A percentile compares a stretch with the other conserved stretches of the same genome.
Evolutionary conservation across 1,284 basidiomycete species (phyloP).

Genomic region (Apiotrichum montevideense): DNA sequence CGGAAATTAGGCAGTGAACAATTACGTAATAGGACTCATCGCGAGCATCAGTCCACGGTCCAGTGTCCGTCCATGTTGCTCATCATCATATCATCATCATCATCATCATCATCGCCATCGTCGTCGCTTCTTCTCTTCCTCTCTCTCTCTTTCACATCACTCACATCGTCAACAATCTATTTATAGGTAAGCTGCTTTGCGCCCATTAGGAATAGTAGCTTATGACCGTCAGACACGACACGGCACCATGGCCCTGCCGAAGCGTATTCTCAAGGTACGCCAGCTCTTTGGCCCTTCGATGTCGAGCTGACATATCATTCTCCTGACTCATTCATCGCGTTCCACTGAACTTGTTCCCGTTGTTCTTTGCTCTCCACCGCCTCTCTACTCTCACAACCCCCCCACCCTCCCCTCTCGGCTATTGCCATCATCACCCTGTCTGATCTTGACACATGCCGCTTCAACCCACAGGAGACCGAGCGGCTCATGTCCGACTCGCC

Average conservation of each 20-base stretch:
- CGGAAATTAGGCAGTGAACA: background rate
- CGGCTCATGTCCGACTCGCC: constrained; percentile 91
- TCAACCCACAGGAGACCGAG: constrained; percentile 78
- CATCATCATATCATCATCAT: too few species aligned
- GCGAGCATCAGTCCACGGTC: too few species aligned
- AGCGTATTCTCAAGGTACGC: constrained; percentile 48
- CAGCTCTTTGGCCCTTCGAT: too few species aligned
- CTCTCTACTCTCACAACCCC: background rate
- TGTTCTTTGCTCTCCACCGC: background rate
- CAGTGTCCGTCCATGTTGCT: too few species aligned
- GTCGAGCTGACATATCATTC: too few species aligned
- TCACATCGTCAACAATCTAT: too few species aligned
- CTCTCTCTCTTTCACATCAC: background rate
- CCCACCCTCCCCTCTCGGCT: background rate
- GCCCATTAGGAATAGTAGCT: too few species aligned
- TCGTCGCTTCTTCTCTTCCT: background rate
- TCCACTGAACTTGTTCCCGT: background rate
- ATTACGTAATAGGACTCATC: background rate
- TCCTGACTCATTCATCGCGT: background rate
- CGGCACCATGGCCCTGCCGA: constrained; percentile 35
- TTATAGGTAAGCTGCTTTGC: too few species aligned
- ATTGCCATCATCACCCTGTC: background rate
- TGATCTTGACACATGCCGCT: background rate
- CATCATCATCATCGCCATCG: too few species aligned
- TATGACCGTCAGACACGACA: too few species aligned